Base-by-base conservation (phyloP, 495 filamentous ascomycete genomes). In the Tuber aestivum region DNA sequence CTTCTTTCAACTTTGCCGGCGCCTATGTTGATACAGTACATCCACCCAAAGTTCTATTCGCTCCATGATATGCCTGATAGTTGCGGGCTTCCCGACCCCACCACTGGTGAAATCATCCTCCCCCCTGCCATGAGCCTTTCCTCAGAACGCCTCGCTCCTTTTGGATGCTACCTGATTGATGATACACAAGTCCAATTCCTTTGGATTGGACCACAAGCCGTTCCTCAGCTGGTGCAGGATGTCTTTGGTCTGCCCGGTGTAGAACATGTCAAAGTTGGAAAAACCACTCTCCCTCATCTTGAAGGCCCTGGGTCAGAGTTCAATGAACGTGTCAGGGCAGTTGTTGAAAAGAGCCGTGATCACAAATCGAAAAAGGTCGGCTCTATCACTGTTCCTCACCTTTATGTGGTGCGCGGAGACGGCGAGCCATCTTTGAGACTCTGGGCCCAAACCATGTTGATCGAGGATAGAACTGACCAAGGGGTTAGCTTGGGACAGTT, bases 61-160 rank as follows among this genome's bases (percentile, higher is more conserved):
- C 88, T 97, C 61, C 95, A 98, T 80, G 95, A 98, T 84, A 97
- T 99, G 95, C 94, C 95, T n/a, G 94, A 97, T 84, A 90, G 89
- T 76, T 93, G 94, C 8, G 95, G 95, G 71, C 84, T 94, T 42
- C 92, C 94, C 1, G 92, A 98, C 82, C 88, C 91, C 41, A 87
- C 91, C 77, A 97, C 92, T 0, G 93, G 93, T 75, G 93, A 95
- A 81, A 97, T 95, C 75, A 86, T 92, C 37, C 89, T 99, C 18
- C 95, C 95, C 18, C 94, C 92, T 10, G 87, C 92, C 2, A 84
- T 92, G 82, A 98, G 97, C 84, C 87, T 98, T 77, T 94, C 94
- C 23, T 95, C 94, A 0, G 92, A 93, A 80, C 89, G 91, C 42
- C 87, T 99, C 69, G 92, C 94, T n/a, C 89, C 93, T 0, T 97